phyloP scores from a whole-genome alignment of 2,329 filamentous ascomycete species.

The Xylariomycetidae sp. region DNA sequence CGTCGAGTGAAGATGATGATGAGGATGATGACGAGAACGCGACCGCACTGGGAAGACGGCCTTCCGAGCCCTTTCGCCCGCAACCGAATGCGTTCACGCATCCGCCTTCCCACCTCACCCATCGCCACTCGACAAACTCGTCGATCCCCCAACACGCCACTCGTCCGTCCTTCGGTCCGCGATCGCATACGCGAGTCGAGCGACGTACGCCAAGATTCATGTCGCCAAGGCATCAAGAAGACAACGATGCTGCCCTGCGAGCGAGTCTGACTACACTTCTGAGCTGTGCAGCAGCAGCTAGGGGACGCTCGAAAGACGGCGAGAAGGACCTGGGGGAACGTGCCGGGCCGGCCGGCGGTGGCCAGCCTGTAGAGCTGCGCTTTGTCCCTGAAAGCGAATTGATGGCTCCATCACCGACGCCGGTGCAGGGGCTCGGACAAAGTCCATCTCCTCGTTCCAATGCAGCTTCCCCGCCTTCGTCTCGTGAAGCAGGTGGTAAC shows the following conservation, averaged over 20 bases:
- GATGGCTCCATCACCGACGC: constrained; percentile 29
- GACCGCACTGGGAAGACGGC: constrained; percentile 64
- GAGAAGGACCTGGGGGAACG: constrained; percentile 33
- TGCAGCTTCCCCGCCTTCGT: constrained; percentile 6
- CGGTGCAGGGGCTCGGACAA: constrained; percentile 13
- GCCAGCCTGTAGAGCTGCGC: constrained; percentile 52
- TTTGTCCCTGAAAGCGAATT: constrained; percentile 58
- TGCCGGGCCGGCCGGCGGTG: constrained; percentile 37
- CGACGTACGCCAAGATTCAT: constrained; percentile 55
- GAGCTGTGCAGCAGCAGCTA: constrained; percentile 87
- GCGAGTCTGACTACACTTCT: constrained; percentile 92
- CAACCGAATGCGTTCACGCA: constrained; percentile 92
- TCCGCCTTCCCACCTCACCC: constrained; percentile 52
- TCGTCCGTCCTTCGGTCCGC: constrained; percentile 42
- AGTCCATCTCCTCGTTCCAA: constrained; percentile 11
- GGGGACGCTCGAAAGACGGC: constrained; percentile 66
- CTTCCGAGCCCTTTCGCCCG: constrained; percentile 64
- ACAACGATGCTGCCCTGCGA: constrained; percentile 88
- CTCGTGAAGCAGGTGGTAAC: constrained; percentile 17
- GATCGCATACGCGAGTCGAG: constrained; percentile 40
- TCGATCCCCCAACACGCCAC: constrained; percentile 42
- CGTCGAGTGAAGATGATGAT: constrained; percentile 39
- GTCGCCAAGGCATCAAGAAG: constrained; percentile 69
- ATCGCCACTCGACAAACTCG: constrained; percentile 45
- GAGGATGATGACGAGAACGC: constrained; percentile 67